Conservation (phyloP, 495 filamentous ascomycete species). For the Cercophora sp. region DNA sequence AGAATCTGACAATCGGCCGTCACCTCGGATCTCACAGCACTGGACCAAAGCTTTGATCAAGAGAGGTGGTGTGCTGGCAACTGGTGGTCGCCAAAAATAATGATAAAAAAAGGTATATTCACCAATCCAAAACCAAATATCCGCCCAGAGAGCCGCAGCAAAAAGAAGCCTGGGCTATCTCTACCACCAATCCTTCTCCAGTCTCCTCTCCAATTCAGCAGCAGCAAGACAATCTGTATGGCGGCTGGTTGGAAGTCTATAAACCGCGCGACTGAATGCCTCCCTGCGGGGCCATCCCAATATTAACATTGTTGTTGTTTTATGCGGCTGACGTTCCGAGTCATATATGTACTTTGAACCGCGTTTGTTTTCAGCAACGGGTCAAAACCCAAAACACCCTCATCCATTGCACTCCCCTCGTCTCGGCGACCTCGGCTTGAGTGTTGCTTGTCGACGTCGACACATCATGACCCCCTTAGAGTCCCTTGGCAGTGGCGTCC, state of each 20-base stretch:
- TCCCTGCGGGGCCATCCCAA: too few relatives aligned
- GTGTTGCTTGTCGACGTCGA: background rate
- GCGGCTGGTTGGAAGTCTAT: background rate
- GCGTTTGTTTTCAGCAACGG: too few relatives aligned
- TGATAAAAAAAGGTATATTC: slow-evolving; percentile 7
- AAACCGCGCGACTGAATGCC: too few relatives aligned
- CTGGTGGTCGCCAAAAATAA: background rate
- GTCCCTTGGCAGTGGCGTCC: slow-evolving; percentile 20
- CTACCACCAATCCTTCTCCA: background rate
- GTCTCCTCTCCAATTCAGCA: slow-evolving; percentile 1
- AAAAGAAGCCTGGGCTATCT: background rate
- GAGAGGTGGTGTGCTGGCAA: background rate
- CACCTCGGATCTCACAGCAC: too few relatives aligned
- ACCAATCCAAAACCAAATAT: slow-evolving; percentile 1
- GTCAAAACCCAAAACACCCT: too few relatives aligned
- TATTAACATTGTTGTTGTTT: too few relatives aligned
- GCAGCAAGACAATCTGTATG: slow-evolving; percentile 4
- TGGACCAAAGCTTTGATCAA: too few relatives aligned
- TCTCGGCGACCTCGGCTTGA: background rate
- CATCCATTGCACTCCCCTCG: too few relatives aligned
- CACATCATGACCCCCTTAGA: slow-evolving; percentile 14
- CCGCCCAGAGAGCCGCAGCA: background rate
- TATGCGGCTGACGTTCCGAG: too few relatives aligned
- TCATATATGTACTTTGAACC: too few relatives aligned
- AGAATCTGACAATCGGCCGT: too few relatives aligned